Conservation (phyloP, 768 basidiomycete species). For the Leccinum incarnatum region DNA sequence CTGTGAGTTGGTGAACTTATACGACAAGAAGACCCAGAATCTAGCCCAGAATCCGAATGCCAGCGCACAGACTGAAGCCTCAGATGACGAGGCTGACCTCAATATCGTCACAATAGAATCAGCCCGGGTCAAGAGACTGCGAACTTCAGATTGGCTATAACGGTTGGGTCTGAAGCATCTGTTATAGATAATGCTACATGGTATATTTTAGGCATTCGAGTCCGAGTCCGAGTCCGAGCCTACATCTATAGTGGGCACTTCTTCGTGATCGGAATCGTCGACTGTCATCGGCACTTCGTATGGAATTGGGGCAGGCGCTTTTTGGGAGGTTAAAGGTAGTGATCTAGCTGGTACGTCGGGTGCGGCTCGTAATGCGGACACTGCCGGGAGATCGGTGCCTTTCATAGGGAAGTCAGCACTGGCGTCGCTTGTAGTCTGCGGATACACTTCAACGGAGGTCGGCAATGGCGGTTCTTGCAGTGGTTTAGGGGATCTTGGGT, state of each 20-base stretch:
- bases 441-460: background rate
- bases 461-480: background rate
- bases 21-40: slow-evolving; percentile 18
- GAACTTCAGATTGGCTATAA: slow-evolving; percentile 8
- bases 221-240: slow-evolving; percentile 84
- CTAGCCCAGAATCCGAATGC: slow-evolving; percentile 20
- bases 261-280: slow-evolving; percentile 62
- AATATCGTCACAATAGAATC: background rate
- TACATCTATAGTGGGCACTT: slow-evolving; percentile 76
- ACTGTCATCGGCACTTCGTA: slow-evolving; percentile 13
- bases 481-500: background rate
- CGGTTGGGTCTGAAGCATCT: background rate
- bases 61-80: slow-evolving; percentile 19
- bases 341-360: background rate
- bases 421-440: background rate
- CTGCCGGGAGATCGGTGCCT: background rate
- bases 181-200: background rate
- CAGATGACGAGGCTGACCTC: slow-evolving; percentile 36
- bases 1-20: background rate
- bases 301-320: slow-evolving; percentile 1
- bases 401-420: background rate
- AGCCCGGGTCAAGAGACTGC: slow-evolving; percentile 12
- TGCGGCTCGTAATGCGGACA: background rate
- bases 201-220: slow-evolving; percentile 45
- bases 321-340: background rate